phyloP scores from a whole-genome alignment of 352 stramenopile genomes.

The Bremia lactucae region DNA sequence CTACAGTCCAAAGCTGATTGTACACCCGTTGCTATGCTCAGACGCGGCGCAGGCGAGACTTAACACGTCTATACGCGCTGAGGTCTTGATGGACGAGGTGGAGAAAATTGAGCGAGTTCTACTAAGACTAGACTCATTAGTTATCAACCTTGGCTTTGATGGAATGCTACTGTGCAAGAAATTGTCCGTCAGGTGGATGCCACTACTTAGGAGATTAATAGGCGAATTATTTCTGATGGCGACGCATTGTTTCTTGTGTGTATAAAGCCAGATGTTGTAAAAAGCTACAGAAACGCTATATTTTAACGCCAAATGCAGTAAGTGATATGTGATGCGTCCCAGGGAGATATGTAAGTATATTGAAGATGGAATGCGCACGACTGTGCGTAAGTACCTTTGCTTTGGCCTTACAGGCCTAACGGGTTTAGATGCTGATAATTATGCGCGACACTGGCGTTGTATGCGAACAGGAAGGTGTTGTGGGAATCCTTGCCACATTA shows the following conservation, averaged over 20 bases:
- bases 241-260: constrained; percentile 90
- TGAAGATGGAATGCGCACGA: constrained; percentile 82
- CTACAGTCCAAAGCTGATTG: constrained; percentile 96
- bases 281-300: constrained; percentile 53
- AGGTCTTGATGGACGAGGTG: constrained; percentile 20
- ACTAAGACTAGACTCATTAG: constrained; percentile 52
- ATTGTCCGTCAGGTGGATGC: constrained; percentile 59
- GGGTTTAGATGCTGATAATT: too few relatives aligned
- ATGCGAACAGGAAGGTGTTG: too few relatives aligned
- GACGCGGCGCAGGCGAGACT: constrained; percentile 19
- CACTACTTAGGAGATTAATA: constrained; percentile 39
- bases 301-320: constrained; percentile 92
- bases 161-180: constrained; percentile 82
- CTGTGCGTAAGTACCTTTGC: constrained; percentile 49
- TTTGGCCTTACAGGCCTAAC: too few relatives aligned
- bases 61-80: constrained; percentile 14
- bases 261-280: constrained; percentile 48
- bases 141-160: constrained; percentile 92
- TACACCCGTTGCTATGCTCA: constrained; percentile 73
- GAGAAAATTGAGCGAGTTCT: constrained; percentile 50
- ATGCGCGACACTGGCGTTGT: too few relatives aligned
- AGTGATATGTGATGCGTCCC: too few relatives aligned
- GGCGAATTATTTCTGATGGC: constrained; percentile 92
- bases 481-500: too few relatives aligned
- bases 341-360: too few relatives aligned